Percentiles rank a stretch among this genome's conserved stretches.
phyloP scores from a whole-genome alignment of 768 basidiomycete genomes.

The Termitomyces sp. region DNA sequence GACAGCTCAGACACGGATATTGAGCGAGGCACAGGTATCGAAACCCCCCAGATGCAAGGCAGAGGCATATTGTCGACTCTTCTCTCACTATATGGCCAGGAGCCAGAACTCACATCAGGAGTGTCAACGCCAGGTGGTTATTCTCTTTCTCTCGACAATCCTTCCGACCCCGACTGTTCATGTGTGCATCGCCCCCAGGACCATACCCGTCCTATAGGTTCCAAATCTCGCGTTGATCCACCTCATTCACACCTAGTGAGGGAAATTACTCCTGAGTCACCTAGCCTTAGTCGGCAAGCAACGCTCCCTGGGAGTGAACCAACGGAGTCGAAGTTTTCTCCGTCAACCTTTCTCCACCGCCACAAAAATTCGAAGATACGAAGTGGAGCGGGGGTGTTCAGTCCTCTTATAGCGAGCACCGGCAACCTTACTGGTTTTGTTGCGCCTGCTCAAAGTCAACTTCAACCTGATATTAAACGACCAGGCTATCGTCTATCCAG shows the following conservation, averaged over 20 bases:
- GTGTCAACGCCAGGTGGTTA: constrained; percentile 14
- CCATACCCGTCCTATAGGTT: not conserved
- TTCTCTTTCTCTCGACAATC: not conserved
- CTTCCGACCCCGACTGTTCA: not conserved
- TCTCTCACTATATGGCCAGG: constrained; percentile 54
- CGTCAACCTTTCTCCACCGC: constrained; percentile 1
- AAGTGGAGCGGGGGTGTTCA: constrained; percentile 58
- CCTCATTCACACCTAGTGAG: not conserved
- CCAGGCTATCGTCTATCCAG: constrained; percentile 65
- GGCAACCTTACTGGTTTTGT: constrained; percentile 59
- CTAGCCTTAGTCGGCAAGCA: constrained; percentile 1
- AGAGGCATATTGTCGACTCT: constrained; percentile 62
- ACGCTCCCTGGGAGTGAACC: not conserved
- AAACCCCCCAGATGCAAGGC: constrained; percentile 17
- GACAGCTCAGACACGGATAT: constrained; percentile 13
- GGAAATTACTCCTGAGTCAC: not conserved
- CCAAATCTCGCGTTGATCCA: not conserved
- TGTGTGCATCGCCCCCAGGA: not conserved
- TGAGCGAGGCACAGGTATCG: constrained; percentile 15
- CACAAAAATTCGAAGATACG: constrained; percentile 26
- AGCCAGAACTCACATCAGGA: constrained; percentile 14
- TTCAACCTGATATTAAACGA: constrained; percentile 53
- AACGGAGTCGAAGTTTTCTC: constrained; percentile 1
- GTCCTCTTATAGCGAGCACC: constrained; percentile 66
- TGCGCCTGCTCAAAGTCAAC: constrained; percentile 40